Evolutionary conservation across 306 rosid species (phyloP), one percentile per base, ranked within the genome.

Genomic region (Prunus davidiana): DNA sequence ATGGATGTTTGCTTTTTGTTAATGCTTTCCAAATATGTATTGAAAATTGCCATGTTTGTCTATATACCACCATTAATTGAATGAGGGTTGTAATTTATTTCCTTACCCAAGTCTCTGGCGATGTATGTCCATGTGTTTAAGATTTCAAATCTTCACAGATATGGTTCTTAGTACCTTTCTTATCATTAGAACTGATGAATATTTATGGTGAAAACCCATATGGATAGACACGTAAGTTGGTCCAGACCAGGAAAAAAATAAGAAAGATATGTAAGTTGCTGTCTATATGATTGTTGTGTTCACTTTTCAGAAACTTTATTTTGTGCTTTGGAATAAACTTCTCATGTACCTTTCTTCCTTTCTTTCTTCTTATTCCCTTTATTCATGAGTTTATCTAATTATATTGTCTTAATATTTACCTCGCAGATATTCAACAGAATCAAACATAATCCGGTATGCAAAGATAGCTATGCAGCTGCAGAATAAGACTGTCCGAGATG

Each of bases 401-500:
- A 69, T 69, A 16, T 25, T 15, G 28, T 50, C 20, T n/a, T 80
- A 52, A 57, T 66, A 78, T 65, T 55, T 76, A 22, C 22, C 64
- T 67, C 64, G 64, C 85, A 93, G 98, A 71, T 80, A 30, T 84
- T 63, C 86, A 30, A 69, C 97, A 30, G 91, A 88, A 73, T 79
- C 96, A 24, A 89, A 74, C 86, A 78, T 90, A 65, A 82, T 84
- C 45, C 92, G 97, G 67, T 92, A 92, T 70, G 97, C 97, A 1
- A 90, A 90, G 91, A 90, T 92, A 77, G 99, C 97, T 50, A 84
- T 83, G 88, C 87, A 51, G 83, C 90, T 95, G 76, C 96, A 89
- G 74, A 85, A 87, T 65, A 95, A 95, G 87, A 92, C 97, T 1
- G 97, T 89, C 30, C 91, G 96, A 34, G 99, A 95, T 83, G 96